phyloP scores from a whole-genome alignment of 371 early-diverging fungal genomes.

The Saksenaea vasiformis region DNA sequence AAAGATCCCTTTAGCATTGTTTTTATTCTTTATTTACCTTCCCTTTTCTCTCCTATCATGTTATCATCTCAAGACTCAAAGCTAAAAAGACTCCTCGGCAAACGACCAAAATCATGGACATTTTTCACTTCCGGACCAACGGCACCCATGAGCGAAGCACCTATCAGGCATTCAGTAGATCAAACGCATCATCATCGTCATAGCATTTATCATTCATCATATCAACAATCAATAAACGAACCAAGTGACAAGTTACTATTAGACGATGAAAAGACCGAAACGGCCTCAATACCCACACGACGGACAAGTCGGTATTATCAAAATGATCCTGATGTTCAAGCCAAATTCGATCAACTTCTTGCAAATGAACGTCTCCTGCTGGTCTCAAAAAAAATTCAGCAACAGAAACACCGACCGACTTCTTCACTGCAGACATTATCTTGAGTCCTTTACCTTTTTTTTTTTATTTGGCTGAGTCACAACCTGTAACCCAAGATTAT shows the following conservation, averaged over 20 bases:
- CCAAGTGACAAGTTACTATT: not conserved
- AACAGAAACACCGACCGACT: not conserved
- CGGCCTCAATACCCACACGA: conserved; percentile 4
- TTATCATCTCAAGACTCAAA: not conserved
- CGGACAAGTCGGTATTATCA: conserved; percentile 11
- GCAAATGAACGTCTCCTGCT: not conserved
- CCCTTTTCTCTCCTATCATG: not conserved
- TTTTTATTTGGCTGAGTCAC: too few relatives aligned
- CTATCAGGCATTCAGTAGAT: not conserved
- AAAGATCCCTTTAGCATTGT: not conserved
- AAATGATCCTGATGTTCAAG: conserved; percentile 11
- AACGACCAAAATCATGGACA: conserved; percentile 1
- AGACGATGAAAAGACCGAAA: not conserved
- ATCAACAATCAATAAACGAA: not conserved
- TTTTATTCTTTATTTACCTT: not conserved
- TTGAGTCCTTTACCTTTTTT: too few relatives aligned
- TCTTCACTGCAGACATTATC: not conserved
- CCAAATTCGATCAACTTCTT: conserved; percentile 9
- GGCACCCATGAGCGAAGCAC: not conserved
- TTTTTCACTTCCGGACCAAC: not conserved
- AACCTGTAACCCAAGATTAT: too few relatives aligned
- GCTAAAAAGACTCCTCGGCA: not conserved
- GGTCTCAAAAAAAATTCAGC: not conserved
- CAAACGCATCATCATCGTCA: not conserved
- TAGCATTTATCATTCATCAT: not conserved